Conservation (phyloP, 495 filamentous ascomycete genomes). For the Tuber calosporum region DNA sequence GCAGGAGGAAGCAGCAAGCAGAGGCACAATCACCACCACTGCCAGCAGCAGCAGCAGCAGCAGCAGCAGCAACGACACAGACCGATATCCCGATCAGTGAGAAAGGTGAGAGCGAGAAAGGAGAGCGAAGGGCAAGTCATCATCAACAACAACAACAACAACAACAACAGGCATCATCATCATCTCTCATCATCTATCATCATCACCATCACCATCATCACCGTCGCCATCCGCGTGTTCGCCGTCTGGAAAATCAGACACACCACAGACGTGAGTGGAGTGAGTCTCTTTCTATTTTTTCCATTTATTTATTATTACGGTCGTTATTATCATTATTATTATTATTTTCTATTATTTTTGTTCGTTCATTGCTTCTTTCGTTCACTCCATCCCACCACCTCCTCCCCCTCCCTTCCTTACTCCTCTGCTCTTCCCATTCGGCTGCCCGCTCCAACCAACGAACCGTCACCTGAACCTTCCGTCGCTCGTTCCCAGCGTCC, state of each 20-base stretch:
- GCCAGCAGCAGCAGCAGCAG: background rate
- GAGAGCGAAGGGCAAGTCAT: background rate
- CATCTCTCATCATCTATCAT: background rate
- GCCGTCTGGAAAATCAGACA: background rate
- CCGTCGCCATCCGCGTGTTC: background rate
- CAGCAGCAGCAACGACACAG: background rate
- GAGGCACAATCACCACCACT: background rate
- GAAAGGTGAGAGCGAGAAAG: background rate
- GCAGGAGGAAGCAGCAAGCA: background rate
- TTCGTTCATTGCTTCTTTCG: background rate
- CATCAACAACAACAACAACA: background rate
- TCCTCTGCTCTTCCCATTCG: constrained; percentile 20
- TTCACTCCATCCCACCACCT: background rate
- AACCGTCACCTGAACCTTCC: constrained; percentile 36
- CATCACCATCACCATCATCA: background rate
- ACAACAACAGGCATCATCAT: background rate
- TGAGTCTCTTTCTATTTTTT: background rate
- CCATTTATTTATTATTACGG: background rate
- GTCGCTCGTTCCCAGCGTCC: constrained; percentile 29
- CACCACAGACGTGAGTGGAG: background rate
- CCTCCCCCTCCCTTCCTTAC: background rate
- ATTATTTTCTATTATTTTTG: background rate
- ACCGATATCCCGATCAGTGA: background rate
- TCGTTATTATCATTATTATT: background rate
- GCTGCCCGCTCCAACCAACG: constrained; percentile 29